Evolutionary conservation across 495 filamentous ascomycete genomes (phyloP).

Genomic region (Pyronema domesticum): DNA sequence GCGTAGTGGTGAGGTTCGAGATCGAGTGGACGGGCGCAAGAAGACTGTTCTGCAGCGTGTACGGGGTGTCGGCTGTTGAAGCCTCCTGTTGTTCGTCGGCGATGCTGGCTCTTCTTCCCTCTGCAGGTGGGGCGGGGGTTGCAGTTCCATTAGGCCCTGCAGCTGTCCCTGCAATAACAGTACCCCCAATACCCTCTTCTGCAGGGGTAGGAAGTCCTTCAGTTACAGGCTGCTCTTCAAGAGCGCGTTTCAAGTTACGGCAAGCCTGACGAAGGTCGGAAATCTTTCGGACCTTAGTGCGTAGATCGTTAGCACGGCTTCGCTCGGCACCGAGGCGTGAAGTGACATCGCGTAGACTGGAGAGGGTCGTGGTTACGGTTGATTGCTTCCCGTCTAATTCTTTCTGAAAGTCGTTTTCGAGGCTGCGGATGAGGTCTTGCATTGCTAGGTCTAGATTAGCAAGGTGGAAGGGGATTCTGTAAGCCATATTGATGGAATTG

Average conservation of each 20-base stretch:
- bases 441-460: slow-evolving; percentile 38
- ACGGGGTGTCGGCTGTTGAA: slow-evolving; percentile 12
- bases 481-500: neutral
- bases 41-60: slow-evolving; percentile 9
- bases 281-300: slow-evolving; percentile 19
- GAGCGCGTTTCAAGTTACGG: slow-evolving; percentile 32
- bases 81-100: slow-evolving; percentile 10
- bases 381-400: slow-evolving; percentile 66
- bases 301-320: slow-evolving; percentile 47
- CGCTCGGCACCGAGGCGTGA: slow-evolving; percentile 57
- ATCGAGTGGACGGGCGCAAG: slow-evolving; percentile 11
- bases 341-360: slow-evolving; percentile 60
- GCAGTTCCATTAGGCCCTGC: slow-evolving; percentile 6
- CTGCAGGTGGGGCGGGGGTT: too few species aligned
- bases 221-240: slow-evolving; percentile 30
- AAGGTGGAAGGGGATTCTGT: slow-evolving; percentile 9
- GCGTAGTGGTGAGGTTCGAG: slow-evolving; percentile 10
- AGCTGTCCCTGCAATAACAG: slow-evolving; percentile 5
- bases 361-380: slow-evolving; percentile 57
- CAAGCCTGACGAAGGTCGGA: slow-evolving; percentile 21
- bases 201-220: too few species aligned
- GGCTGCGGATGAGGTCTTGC: slow-evolving; percentile 51
- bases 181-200: too few species aligned
- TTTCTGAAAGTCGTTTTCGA: slow-evolving; percentile 54
- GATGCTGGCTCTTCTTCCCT: slow-evolving; percentile 5